Conservation (phyloP, 2,329 filamentous ascomycete species). For the Penicillium sclerotigenum region DNA sequence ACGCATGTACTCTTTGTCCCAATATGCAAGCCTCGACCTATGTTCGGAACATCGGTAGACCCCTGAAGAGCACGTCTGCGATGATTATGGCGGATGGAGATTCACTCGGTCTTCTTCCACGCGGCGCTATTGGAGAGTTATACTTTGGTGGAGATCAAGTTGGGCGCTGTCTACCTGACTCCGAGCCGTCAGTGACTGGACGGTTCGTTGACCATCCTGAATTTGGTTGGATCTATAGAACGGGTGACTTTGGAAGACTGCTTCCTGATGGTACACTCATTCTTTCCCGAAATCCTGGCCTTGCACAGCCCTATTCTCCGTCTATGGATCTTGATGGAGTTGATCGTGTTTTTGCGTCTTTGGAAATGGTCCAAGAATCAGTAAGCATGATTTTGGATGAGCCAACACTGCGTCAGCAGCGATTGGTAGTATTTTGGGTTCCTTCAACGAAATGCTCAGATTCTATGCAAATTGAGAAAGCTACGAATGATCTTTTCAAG, state of each 20-base stretch:
- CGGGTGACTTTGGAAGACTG: slow-evolving; percentile 77
- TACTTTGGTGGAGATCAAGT: slow-evolving; percentile 86
- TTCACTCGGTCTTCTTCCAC: slow-evolving; percentile 56
- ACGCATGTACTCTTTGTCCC: slow-evolving; percentile 73
- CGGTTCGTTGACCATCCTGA: slow-evolving; percentile 68
- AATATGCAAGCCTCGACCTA: slow-evolving; percentile 57
- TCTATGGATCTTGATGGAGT: slow-evolving; percentile 77
- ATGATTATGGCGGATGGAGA: slow-evolving; percentile 56
- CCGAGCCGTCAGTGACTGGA: slow-evolving; percentile 52
- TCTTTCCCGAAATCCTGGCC: slow-evolving; percentile 70
- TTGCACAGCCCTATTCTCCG: slow-evolving; percentile 78
- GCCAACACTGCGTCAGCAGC: slow-evolving; percentile 42
- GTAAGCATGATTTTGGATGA: slow-evolving; percentile 58
- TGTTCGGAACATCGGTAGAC: slow-evolving; percentile 72
- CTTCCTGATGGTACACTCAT: slow-evolving; percentile 72
- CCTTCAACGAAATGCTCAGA: slow-evolving; percentile 30
- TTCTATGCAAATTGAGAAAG: neutral
- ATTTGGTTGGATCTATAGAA: slow-evolving; percentile 74
- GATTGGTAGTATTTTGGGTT: slow-evolving; percentile 69
- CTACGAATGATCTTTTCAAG: slow-evolving; percentile 52
- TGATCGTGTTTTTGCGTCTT: slow-evolving; percentile 58
- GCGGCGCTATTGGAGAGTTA: slow-evolving; percentile 74
- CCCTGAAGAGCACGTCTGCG: slow-evolving; percentile 71
- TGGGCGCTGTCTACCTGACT: neutral
- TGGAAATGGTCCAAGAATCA: slow-evolving; percentile 56